Evolutionary conservation across 1,284 basidiomycete genomes (phyloP).

Genomic region (Pseudozyma sp.): DNA sequence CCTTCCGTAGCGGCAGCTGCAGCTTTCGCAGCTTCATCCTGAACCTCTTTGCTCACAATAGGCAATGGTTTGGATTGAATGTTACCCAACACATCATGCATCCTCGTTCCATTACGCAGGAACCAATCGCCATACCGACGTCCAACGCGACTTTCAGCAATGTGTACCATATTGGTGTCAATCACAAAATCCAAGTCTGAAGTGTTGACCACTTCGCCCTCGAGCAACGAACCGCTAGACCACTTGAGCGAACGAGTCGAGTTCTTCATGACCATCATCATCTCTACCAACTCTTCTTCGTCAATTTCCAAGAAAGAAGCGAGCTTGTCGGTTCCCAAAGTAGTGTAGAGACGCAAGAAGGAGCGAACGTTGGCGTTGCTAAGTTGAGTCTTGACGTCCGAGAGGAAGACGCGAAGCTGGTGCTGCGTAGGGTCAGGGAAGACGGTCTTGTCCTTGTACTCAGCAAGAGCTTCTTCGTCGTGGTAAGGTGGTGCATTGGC

Average conservation of each 20-base stretch:
- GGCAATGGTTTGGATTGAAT: slow-evolving; percentile 60
- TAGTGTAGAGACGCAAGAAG: slow-evolving; percentile 94
- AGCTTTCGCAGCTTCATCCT: slow-evolving; percentile 13
- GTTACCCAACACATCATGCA: slow-evolving; percentile 58
- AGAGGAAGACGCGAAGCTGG: slow-evolving; percentile 84
- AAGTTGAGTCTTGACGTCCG: slow-evolving; percentile 80
- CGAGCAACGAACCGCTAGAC: slow-evolving; percentile 77
- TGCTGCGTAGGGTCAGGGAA: slow-evolving; percentile 82
- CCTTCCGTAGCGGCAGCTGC: slow-evolving; percentile 16
- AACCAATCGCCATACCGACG: slow-evolving; percentile 95
- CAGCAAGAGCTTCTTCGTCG: slow-evolving; percentile 77
- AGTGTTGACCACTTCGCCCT: slow-evolving; percentile 87
- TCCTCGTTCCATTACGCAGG: slow-evolving; percentile 75
- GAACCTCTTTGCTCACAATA: slow-evolving; percentile 41
- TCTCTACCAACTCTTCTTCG: slow-evolving; percentile 93
- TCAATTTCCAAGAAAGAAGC: slow-evolving; percentile 86
- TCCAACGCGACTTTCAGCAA: slow-evolving; percentile 91
- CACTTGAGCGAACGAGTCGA: slow-evolving; percentile 76
- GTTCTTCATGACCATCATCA: slow-evolving; percentile 96
- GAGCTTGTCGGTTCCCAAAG: slow-evolving; percentile 89
- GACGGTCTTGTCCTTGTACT: slow-evolving; percentile 72
- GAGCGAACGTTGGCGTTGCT: slow-evolving; percentile 87
- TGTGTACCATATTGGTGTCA: slow-evolving; percentile 93
- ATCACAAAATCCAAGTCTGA: slow-evolving; percentile 96
- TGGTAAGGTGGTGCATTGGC: slow-evolving; percentile 91